Evolutionary conservation across 495 filamentous ascomycete genomes (phyloP), one percentile per base, ranked within the genome.

Genomic region (Xanthoparmelia taractica): DNA sequence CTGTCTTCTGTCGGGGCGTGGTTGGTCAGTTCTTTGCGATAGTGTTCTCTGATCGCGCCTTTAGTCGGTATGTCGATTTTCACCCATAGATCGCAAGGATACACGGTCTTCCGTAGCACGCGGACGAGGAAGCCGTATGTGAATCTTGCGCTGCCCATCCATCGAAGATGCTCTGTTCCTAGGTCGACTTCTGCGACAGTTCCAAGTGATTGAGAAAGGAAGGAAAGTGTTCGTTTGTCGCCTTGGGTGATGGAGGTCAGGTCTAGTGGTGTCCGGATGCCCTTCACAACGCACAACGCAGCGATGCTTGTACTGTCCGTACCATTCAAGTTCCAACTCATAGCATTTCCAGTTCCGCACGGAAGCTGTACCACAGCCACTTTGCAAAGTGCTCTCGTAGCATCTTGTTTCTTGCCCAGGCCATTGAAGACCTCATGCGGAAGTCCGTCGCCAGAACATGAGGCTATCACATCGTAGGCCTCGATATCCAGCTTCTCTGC

Each of bases 361-460:
- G 94, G 94, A 12, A 98, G 79, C 69, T 96, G 85, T n/a, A 87
- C 85, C 13, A 98, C 84, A 12, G 94, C 91, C n/a, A 96, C 72
- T 67, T 87, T 88, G 7, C 77, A 75, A 65, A 98, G 72, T 0
- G 92, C 94, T 56, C 80, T 82, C 54, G 81, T 76, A 31, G 90
- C 91, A 74, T 97, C 87, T 10, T 77, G 67, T 54, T 89, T 86
- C 72, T 86, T 87, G 20, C 79, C 91, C 29, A 98, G 71, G 11
- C 94, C 94, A 70, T 98, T 97, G 79, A 96, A 96, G 17, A 96
- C 89, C 74, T 98, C 93, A 69, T 96, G 87, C 0, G 91, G 89
- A 23, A 96, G 72, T 15, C 94, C 94, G 67, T 98, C 94, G 3
- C 94, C 94, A 12, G 93, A 97, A 69, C 92, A 96, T 65, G 89